A percentile compares a stretch with the other conserved stretches of the same genome.
Evolutionary conservation across 495 filamentous ascomycete genomes (phyloP).

Genomic region (Aspergillus avenaceus): DNA sequence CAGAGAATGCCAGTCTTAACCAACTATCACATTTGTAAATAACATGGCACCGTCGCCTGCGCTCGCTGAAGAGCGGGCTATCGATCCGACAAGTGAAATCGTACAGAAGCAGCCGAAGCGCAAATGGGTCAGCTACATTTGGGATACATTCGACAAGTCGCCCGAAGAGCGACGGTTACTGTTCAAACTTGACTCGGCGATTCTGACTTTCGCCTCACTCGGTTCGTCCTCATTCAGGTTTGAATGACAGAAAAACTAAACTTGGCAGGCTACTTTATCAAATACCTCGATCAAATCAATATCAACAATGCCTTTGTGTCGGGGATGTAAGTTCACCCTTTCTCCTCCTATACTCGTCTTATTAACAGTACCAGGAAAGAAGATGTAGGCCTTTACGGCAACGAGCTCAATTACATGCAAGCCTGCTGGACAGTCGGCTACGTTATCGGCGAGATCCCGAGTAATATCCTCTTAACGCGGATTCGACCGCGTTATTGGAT

Average conservation of each 20-base stretch:
- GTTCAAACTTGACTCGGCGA: conserved; percentile 54
- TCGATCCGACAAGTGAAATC: conserved; percentile 7
- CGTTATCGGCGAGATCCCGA: conserved; percentile 59
- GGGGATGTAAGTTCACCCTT: conserved; percentile 28
- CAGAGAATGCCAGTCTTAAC: too few species aligned
- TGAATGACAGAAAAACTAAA: not conserved
- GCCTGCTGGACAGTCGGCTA: conserved; percentile 61
- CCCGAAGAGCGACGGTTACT: conserved; percentile 56
- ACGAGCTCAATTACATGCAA: conserved; percentile 48
- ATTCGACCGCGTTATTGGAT: conserved; percentile 57
- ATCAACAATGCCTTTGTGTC: conserved; percentile 54
- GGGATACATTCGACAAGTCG: conserved; percentile 60
- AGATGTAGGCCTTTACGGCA: conserved; percentile 53
- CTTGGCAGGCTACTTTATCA: conserved; percentile 51
- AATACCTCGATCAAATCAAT: conserved; percentile 55
- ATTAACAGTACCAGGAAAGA: conserved; percentile 48
- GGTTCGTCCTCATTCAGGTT: conserved; percentile 18
- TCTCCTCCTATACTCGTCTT: not conserved
- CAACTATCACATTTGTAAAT: too few species aligned
- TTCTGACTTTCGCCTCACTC: conserved; percentile 52
- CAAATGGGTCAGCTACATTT: conserved; percentile 46
- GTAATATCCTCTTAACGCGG: conserved; percentile 53
- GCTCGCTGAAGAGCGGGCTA: conserved; percentile 11
- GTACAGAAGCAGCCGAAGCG: conserved; percentile 24
- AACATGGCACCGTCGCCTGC: conserved; percentile 13